Percentiles rank a stretch among this genome's conserved stretches.
phyloP scores from a whole-genome alignment of 176 grass and related monocot genomes.

The Raddia distichophylla region DNA sequence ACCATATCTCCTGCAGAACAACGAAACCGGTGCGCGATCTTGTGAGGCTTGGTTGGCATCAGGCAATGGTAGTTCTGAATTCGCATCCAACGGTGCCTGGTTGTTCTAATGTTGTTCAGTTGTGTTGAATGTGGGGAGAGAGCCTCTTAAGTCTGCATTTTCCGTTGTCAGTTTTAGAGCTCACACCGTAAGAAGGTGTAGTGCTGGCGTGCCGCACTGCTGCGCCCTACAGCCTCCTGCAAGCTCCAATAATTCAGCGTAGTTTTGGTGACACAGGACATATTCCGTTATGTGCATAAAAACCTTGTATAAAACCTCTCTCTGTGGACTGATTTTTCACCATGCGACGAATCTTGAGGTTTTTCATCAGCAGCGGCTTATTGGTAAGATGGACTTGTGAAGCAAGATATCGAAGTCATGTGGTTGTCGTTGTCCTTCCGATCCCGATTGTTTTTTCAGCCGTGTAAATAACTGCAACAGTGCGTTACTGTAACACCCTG shows the following conservation, averaged over 20 bases:
- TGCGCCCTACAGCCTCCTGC: constrained; percentile 4
- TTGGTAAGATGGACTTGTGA: neutral
- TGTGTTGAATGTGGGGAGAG: constrained; percentile 19
- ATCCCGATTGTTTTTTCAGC: too few species aligned
- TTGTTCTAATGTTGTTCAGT: constrained; percentile 1
- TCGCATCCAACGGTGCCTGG: constrained; percentile 3
- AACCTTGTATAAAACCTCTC: constrained; percentile 8
- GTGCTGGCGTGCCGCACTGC: neutral
- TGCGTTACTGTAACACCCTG: too few species aligned
- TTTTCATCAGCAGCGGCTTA: neutral
- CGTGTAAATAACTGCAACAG: too few species aligned
- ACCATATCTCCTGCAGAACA: constrained; percentile 54
- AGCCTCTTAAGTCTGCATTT: neutral
- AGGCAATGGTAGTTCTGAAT: constrained; percentile 12
- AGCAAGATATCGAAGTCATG: neutral
- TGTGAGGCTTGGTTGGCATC: constrained; percentile 47
- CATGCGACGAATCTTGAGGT: neutral
- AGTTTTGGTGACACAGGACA: constrained; percentile 23
- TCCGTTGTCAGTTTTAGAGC: neutral
- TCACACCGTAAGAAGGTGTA: constrained; percentile 19
- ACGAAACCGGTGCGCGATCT: constrained; percentile 56
- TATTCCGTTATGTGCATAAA: constrained; percentile 17
- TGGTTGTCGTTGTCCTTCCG: too few species aligned
- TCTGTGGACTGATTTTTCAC: neutral
- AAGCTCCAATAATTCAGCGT: constrained; percentile 32